Conservation (phyloP, 257 asterid genomes). For the Schizonepeta tenuifolia region DNA sequence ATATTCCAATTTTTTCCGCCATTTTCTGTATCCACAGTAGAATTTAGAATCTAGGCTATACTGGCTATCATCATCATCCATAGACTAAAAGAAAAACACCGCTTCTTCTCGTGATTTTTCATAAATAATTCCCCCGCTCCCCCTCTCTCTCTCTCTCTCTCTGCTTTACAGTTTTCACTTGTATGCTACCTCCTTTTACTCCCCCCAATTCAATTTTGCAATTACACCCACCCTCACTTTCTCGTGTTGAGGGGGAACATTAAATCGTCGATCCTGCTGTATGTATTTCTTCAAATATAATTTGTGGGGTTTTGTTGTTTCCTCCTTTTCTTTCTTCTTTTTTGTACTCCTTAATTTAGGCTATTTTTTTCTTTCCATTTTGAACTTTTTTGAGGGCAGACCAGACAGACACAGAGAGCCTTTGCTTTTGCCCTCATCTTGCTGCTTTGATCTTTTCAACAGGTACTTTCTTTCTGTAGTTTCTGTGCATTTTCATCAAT, state of each 20-base stretch:
- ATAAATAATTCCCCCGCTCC: slow-evolving; percentile 35
- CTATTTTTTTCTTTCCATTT: slow-evolving; percentile 26
- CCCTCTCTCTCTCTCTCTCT: slow-evolving; percentile 40
- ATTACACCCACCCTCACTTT: slow-evolving; percentile 37
- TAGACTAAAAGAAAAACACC: slow-evolving; percentile 20
- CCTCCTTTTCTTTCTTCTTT: slow-evolving; percentile 1
- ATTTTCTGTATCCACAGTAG: slow-evolving; percentile 34
- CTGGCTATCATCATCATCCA: slow-evolving; percentile 35
- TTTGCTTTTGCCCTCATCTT: slow-evolving; percentile 31
- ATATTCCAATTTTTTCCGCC: slow-evolving; percentile 36
- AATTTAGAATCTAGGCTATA: neutral
- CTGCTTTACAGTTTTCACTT: slow-evolving; percentile 46
- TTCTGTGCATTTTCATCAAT: slow-evolving; percentile 13
- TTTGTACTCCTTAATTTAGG: neutral
- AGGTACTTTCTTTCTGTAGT: slow-evolving; percentile 38
- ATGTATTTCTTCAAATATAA: slow-evolving; percentile 23
- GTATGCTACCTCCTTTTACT: slow-evolving; percentile 21
- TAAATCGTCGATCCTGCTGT: slow-evolving; percentile 6
- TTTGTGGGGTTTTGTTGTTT: slow-evolving; percentile 27
- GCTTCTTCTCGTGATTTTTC: slow-evolving; percentile 53
- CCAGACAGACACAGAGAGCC: slow-evolving; percentile 24
- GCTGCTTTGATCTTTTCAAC: slow-evolving; percentile 29
- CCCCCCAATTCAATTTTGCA: slow-evolving; percentile 33
- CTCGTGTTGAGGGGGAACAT: slow-evolving; percentile 35
- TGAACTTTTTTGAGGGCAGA: slow-evolving; percentile 24